A percentile compares a stretch with the other conserved stretches of the same genome.
phyloP scores from a whole-genome alignment of 2,329 filamentous ascomycete species.

The Calonectria pseudoturangicola region DNA sequence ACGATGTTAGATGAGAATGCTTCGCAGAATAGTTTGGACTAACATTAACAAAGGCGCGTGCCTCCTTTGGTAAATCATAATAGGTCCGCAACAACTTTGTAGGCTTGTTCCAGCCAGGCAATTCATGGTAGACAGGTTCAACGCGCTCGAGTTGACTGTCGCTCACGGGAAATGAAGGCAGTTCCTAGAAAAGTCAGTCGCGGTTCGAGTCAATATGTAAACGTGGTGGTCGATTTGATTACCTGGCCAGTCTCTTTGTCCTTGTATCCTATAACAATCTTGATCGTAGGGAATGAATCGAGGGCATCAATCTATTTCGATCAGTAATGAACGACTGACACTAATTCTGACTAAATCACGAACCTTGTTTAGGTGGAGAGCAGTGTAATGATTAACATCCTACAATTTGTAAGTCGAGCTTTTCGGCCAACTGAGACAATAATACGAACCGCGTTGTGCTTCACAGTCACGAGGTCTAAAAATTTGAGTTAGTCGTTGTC shows the following conservation, averaged over 20 bases:
- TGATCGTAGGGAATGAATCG: slow-evolving; percentile 10
- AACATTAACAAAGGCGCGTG: slow-evolving; percentile 21
- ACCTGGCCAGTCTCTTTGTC: slow-evolving; percentile 25
- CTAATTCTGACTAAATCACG: too few relatives aligned
- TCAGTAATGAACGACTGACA: background rate
- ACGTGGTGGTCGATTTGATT: background rate
- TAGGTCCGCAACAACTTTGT: slow-evolving; percentile 13
- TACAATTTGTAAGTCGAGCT: background rate
- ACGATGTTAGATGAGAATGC: background rate
- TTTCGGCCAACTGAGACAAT: background rate
- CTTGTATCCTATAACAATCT: slow-evolving; percentile 17
- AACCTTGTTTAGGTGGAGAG: slow-evolving; percentile 24
- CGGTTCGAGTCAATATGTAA: background rate
- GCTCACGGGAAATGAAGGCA: slow-evolving; percentile 14
- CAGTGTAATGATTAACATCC: slow-evolving; percentile 19
- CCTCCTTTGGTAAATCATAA: slow-evolving; percentile 33
- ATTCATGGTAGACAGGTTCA: slow-evolving; percentile 30
- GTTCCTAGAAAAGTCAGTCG: slow-evolving; percentile 14
- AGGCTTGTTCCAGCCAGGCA: slow-evolving; percentile 30
- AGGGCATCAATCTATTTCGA: background rate
- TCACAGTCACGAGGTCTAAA: slow-evolving; percentile 23
- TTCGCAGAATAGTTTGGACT: background rate
- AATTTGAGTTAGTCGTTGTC: background rate
- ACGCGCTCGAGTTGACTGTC: slow-evolving; percentile 5
- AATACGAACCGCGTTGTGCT: slow-evolving; percentile 22